phyloP scores from a whole-genome alignment of 176 grass and related monocot species.

The Alloteropsis semialata region DNA sequence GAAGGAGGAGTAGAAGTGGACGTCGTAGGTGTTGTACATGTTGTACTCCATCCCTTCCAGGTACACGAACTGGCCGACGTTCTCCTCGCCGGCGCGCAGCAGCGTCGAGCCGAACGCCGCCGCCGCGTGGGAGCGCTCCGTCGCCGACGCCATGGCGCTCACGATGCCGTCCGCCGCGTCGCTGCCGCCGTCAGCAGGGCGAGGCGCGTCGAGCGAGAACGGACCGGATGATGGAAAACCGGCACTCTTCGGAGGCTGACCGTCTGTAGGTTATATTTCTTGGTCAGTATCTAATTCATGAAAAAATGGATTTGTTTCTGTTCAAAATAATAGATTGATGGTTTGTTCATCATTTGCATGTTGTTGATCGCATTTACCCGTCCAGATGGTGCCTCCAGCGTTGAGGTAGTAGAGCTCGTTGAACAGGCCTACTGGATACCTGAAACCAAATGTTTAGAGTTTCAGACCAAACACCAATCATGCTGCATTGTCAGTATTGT shows the following conservation, averaged over 20 bases:
- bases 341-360: neutral
- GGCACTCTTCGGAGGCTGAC: conserved; percentile 42
- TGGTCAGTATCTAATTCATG: neutral
- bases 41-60: conserved; percentile 89
- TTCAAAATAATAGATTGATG: neutral
- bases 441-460: conserved; percentile 13
- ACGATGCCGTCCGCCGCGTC: conserved; percentile 41
- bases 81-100: conserved; percentile 59
- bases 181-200: neutral
- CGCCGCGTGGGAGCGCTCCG: conserved; percentile 24
- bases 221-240: conserved; percentile 46
- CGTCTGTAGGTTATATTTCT: conserved; percentile 36
- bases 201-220: conserved; percentile 46
- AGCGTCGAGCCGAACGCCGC: conserved; percentile 53
- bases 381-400: conserved; percentile 89
- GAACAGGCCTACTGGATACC: conserved; percentile 73
- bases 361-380: conserved; percentile 29
- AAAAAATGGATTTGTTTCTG: neutral
- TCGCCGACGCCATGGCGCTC: conserved; percentile 41
- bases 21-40: conserved; percentile 94
- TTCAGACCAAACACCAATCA: neutral
- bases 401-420: conserved; percentile 95
- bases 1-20: conserved; percentile 96
- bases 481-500: neutral
- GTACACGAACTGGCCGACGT: conserved; percentile 89